Base-by-base conservation (phyloP, 768 basidiomycete species). In the Solioccasus polychromus region DNA sequence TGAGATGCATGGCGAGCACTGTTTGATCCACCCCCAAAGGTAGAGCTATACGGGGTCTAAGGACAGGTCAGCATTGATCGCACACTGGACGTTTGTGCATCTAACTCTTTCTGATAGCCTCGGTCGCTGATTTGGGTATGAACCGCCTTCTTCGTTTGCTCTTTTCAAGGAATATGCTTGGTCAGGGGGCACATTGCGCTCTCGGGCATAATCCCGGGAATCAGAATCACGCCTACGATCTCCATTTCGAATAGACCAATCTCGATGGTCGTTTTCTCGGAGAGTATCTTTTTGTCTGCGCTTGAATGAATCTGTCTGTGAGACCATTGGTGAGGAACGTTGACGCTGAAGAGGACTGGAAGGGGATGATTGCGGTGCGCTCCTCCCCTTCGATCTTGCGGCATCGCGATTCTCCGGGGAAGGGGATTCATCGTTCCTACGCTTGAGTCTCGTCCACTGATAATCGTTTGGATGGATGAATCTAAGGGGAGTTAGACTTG, bases 381-480 rank as follows among this genome's bases (percentile, higher is more conserved):
- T 47, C 44, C 59, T 66, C 12, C 48, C 49, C 40, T 56, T 66
- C 35, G 53, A 44, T 45, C 54, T 63, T 19, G 31, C 36, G 17
- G 38, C 12, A 28, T 64, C 63, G 26, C 52, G 53, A 41, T 42
- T 34, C 47, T 55, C 53, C n/a, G 63, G 50, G 18, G 58, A 54
- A 19, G 53, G 45, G n/a, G 48, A 39, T 12, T 40, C 44, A 5
- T 52, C 42, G n/a, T 32, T 47, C 28, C 54, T 53, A 20, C 48
- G 61, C 20, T 39, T 64, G 18, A 52, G 46, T 36, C 52, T 58
- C 19, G 42, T 30, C 71, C 77, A 79, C 36, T 73, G 68, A 25
- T 66, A 47, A 55, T 80, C 78, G 36, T 55, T 63, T 24, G 78
- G 78, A 49, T 80, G 78, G 29, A 79, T 68, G 50, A 76, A 80